These are phyloP conservation scores for Cynanchum wilfordii DNA, from an alignment of 257 asterid species.

Conservation along the genomic window DNA sequence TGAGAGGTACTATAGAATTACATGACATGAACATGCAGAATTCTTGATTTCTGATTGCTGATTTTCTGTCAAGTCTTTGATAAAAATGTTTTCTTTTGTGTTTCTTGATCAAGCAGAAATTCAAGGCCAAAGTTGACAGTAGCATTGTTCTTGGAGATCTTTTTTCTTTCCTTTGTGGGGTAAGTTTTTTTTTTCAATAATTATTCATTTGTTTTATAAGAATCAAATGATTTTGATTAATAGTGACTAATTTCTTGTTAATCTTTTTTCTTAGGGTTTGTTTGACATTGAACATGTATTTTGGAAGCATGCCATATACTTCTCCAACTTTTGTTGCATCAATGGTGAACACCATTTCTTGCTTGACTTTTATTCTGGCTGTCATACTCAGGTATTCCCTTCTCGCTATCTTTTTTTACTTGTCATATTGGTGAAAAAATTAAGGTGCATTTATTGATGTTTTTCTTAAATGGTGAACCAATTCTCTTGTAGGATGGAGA, in stretches of 20 bases:
- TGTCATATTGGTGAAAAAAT: too few species aligned
- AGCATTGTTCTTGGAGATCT: slow-evolving; percentile 47
- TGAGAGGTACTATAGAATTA: slow-evolving; percentile 37
- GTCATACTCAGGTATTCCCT: slow-evolving; percentile 70
- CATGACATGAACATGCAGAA: background rate
- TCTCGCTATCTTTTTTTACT: too few species aligned
- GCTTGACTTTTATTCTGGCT: slow-evolving; percentile 64
- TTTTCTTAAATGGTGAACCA: too few species aligned
- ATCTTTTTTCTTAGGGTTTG: slow-evolving; percentile 43
- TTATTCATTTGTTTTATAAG: background rate
- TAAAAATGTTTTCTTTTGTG: background rate
- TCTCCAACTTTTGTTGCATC: slow-evolving; percentile 68
- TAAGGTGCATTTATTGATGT: too few species aligned
- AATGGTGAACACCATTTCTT: slow-evolving; percentile 59
- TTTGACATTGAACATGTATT: slow-evolving; percentile 67
- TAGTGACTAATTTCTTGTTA: background rate
- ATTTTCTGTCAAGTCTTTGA: background rate
- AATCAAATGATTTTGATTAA: background rate
- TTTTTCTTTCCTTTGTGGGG: slow-evolving; percentile 59
- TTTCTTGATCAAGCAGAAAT: slow-evolving; percentile 38
- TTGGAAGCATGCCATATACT: slow-evolving; percentile 51
- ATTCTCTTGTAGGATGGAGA: slow-evolving; percentile 48
- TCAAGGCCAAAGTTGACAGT: slow-evolving; percentile 51
- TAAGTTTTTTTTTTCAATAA: slow-evolving; percentile 16
- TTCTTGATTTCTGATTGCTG: background rate